Base-by-base conservation (phyloP, 176 grass and related monocot genomes). In the Guadua angustifolia region DNA sequence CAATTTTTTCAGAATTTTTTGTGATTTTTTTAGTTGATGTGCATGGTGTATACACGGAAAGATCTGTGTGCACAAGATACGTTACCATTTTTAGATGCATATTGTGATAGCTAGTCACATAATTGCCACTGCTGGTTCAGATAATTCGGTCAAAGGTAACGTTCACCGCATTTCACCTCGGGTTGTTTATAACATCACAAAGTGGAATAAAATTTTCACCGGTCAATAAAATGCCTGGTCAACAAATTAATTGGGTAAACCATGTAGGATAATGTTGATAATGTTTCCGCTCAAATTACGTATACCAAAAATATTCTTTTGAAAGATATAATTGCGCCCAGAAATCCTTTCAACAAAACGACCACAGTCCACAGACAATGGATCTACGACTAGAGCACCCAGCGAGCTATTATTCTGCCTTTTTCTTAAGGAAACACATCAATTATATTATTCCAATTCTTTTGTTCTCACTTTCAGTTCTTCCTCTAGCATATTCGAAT, bases 401-500 rank as follows among this genome's bases (percentile, higher is more conserved):
- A 22, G 9, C 9, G 3, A 24, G 56, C 21, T 12, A 22, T 1
- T 59, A 25, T 59, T 59, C 3, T 3, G 9, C 3, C 3, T 12
- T 25, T 25, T 59, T 12, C n/a, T 24, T 4, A 24, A 24, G 9
- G 9, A 59, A 25, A 24, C 29, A 58, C 19, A 10, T 0, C 8
- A 24, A 11, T 21, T 2, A 19, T 11, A 24, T 24, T 59, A 3
- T 59, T 59, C 5, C 9, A 1, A 3, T 59, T 25, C 57, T 59
- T 59, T 59, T 24, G 9, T 59, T 68, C 19, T 10, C 17, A 16
- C 35, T 58, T 70, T 81, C 50, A 1, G n/a, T 4, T 19, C 35
- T 43, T 82, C 7, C 39, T 12, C 19, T 14, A 26, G 80, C 39
- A 60, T 71, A 82, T 71, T 71, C 52, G 16, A 60, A 46, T 62